A percentile compares a stretch with the other conserved stretches of the same genome.
These are phyloP conservation scores for Boletus eberwhitei DNA, from an alignment of 768 basidiomycete species.

Conservation along the genomic window DNA sequence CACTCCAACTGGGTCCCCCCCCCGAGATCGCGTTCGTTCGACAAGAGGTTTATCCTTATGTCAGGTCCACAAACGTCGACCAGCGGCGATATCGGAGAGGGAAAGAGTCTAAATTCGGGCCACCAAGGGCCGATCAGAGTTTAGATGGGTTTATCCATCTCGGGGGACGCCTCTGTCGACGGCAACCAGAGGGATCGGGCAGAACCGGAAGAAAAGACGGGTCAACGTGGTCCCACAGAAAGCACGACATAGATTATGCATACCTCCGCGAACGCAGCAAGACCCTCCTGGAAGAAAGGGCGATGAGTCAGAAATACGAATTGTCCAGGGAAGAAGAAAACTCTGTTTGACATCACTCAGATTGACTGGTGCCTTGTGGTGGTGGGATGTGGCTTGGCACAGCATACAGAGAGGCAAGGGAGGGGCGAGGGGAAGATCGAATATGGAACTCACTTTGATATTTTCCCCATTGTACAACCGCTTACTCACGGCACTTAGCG, in stretches of 20 bases:
- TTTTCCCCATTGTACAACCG: constrained; percentile 60
- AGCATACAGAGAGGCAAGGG: not conserved
- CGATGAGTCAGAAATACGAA: constrained; percentile 14
- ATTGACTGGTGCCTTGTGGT: not conserved
- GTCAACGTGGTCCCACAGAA: not conserved
- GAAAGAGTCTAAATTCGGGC: not conserved
- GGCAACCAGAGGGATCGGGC: constrained; percentile 1
- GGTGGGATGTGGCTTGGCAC: not conserved
- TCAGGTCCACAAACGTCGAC: not conserved
- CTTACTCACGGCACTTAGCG: constrained; percentile 45
- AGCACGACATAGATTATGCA: constrained; percentile 4
- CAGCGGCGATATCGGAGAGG: not conserved
- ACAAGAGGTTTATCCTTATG: not conserved
- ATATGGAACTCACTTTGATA: constrained; percentile 52
- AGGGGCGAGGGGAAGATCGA: not conserved
- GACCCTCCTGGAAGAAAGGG: constrained; percentile 52
- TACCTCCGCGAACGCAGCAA: constrained; percentile 56
- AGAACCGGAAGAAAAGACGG: constrained; percentile 1
- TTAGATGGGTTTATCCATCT: constrained; percentile 19
- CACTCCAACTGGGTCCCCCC: too few species aligned
- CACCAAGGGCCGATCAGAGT: constrained; percentile 12
- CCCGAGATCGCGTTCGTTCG: not conserved
- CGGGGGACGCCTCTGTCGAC: constrained; percentile 17
- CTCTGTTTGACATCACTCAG: constrained; percentile 1
- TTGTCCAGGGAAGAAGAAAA: not conserved